phyloP scores from a whole-genome alignment of 345 rosid genomes.

The Reutealis trisperma region DNA sequence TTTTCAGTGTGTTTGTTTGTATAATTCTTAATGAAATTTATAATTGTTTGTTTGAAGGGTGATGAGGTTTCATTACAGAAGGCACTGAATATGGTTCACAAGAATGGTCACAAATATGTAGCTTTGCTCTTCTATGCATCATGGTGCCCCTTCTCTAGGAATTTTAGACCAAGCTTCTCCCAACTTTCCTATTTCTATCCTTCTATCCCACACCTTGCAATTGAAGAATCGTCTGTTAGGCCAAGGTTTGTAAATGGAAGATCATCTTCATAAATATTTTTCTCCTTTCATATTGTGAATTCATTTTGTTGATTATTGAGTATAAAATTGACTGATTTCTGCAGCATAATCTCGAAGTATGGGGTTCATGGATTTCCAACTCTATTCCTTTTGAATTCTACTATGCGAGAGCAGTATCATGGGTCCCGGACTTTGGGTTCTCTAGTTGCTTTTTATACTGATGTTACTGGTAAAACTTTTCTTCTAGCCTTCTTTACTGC shows the following conservation, averaged over 20 bases:
- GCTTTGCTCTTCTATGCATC: conserved; percentile 92
- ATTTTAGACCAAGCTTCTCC: conserved; percentile 70
- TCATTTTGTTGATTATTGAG: conserved; percentile 7
- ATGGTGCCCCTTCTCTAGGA: conserved; percentile 93
- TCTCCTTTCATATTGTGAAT: neutral
- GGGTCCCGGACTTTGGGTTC: conserved; percentile 74
- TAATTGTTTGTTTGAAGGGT: conserved; percentile 51
- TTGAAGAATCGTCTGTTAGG: conserved; percentile 78
- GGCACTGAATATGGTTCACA: conserved; percentile 65
- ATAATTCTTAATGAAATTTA: conserved; percentile 12
- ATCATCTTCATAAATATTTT: neutral
- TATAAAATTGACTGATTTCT: conserved; percentile 24
- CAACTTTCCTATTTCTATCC: conserved; percentile 66
- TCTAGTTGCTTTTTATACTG: conserved; percentile 67
- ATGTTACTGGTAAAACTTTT: conserved; percentile 60
- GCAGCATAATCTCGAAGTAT: conserved; percentile 87
- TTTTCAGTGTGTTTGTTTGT: neutral
- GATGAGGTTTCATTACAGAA: conserved; percentile 75
- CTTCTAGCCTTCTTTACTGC: conserved; percentile 2
- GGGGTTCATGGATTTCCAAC: conserved; percentile 97
- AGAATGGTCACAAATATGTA: conserved; percentile 54
- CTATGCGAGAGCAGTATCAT: conserved; percentile 61
- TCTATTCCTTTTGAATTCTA: conserved; percentile 77
- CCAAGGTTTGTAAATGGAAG: conserved; percentile 62
- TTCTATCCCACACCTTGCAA: conserved; percentile 68